Percentiles rank a stretch among this genome's conserved stretches.
phyloP scores from a whole-genome alignment of 371 early-diverging fungal genomes.

The Phascolomyces articulosus region DNA sequence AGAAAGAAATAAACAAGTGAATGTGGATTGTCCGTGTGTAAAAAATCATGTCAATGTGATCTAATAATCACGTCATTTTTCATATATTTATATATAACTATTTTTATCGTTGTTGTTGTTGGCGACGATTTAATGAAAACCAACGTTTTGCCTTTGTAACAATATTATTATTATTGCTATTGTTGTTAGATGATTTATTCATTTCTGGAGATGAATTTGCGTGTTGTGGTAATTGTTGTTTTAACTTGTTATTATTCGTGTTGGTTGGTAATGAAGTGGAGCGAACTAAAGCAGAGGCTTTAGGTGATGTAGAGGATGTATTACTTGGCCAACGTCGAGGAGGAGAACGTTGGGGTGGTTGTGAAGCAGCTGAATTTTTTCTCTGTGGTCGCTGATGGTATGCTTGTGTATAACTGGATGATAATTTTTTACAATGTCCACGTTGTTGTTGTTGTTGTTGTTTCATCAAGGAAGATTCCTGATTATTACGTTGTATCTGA shows the following conservation, averaged over 20 bases:
- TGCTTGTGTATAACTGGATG: too few species aligned
- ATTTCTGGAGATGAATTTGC: neutral
- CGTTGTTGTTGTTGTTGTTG: conserved; percentile 10
- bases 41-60: neutral
- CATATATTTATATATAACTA: neutral
- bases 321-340: conserved; percentile 1
- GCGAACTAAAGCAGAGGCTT: neutral
- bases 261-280: conserved; percentile 5
- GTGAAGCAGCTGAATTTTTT: neutral
- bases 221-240: neutral
- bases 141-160: conserved; percentile 11
- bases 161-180: neutral
- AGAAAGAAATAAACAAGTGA: too few species aligned
- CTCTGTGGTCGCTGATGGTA: neutral
- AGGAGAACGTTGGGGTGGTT: neutral
- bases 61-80: neutral
- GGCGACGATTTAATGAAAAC: conserved; percentile 7
- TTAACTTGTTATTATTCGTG: too few species aligned
- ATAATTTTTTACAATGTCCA: neutral
- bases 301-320: neutral
- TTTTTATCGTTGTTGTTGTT: neutral
- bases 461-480: neutral
- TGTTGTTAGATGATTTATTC: neutral
- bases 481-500: neutral
- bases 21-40: neutral